These are phyloP conservation scores for Williopsis jadinii DNA, from an alignment of 1,139 yeast species.

Conservation along the genomic window DNA sequence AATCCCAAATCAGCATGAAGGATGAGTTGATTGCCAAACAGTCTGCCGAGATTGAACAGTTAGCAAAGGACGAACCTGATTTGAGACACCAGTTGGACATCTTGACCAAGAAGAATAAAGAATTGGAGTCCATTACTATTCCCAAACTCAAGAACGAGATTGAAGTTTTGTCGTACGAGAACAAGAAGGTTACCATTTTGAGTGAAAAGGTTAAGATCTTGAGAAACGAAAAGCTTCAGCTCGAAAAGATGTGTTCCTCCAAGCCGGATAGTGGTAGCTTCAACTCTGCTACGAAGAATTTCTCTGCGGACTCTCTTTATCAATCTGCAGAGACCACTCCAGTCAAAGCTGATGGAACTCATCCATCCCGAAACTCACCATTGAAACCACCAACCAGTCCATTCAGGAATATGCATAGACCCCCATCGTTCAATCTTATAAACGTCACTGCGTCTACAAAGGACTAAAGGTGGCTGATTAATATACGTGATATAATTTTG, in stretches of 20 bases:
- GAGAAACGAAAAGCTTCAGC: constrained; percentile 23
- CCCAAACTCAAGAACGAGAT: constrained; percentile 37
- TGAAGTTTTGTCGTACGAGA: constrained; percentile 22
- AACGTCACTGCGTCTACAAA: constrained; percentile 1
- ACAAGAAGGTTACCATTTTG: constrained; percentile 12
- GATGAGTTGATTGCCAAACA: constrained; percentile 38
- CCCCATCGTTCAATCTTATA: constrained; percentile 2
- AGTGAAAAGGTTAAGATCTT: constrained; percentile 22
- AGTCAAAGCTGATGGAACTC: no score
- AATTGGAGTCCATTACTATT: constrained; percentile 34
- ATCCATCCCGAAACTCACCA: no score
- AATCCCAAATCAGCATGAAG: constrained; percentile 39
- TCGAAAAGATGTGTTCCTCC: constrained; percentile 4
- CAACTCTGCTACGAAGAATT: no score
- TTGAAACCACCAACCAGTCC: background rate
- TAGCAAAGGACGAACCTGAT: constrained; percentile 23
- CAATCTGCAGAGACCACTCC: no score
- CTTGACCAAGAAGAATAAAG: constrained; percentile 35
- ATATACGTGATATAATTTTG: no score
- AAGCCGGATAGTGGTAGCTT: background rate
- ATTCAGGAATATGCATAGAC: background rate
- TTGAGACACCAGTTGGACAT: constrained; percentile 35
- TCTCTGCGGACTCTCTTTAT: no score
- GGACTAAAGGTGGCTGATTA: background rate
- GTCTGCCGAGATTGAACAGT: constrained; percentile 21